Evolutionary conservation across 371 early-diverging fungal species (phyloP).

Genomic region (Mortierella sp.): DNA sequence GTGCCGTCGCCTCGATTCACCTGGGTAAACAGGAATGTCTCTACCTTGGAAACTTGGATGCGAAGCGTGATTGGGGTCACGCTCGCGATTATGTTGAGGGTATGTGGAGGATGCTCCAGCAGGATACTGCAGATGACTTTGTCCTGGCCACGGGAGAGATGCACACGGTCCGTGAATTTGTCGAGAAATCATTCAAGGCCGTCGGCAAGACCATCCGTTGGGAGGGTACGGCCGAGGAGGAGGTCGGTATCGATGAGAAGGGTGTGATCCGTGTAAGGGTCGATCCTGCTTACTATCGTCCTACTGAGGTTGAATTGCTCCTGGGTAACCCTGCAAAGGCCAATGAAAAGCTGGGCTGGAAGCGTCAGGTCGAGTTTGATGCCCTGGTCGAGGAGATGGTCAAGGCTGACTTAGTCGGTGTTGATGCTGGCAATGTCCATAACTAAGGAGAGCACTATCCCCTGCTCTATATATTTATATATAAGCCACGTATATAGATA

Average conservation of each 20-base stretch:
- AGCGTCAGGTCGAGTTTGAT: constrained; percentile 77
- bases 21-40: constrained; percentile 77
- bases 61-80: constrained; percentile 92
- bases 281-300: constrained; percentile 86
- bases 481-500: neutral
- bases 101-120: constrained; percentile 92
- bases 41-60: constrained; percentile 86
- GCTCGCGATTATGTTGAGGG: constrained; percentile 90
- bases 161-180: constrained; percentile 86
- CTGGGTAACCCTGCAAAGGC: constrained; percentile 87
- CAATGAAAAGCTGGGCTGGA: constrained; percentile 76
- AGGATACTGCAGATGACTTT: constrained; percentile 82
- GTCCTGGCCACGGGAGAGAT: constrained; percentile 89
- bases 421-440: constrained; percentile 36
- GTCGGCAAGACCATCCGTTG: constrained; percentile 78
- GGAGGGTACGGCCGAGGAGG: constrained; percentile 82
- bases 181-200: constrained; percentile 82
- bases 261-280: constrained; percentile 79
- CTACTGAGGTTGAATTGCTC: constrained; percentile 87
- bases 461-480: neutral
- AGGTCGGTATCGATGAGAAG: constrained; percentile 77
- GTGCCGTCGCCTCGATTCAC: constrained; percentile 84
- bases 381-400: constrained; percentile 80
- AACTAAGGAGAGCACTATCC: constrained; percentile 4
- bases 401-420: constrained; percentile 71